phyloP scores from a whole-genome alignment of 176 grass and related monocot genomes.

The Saccharum officinarum region DNA sequence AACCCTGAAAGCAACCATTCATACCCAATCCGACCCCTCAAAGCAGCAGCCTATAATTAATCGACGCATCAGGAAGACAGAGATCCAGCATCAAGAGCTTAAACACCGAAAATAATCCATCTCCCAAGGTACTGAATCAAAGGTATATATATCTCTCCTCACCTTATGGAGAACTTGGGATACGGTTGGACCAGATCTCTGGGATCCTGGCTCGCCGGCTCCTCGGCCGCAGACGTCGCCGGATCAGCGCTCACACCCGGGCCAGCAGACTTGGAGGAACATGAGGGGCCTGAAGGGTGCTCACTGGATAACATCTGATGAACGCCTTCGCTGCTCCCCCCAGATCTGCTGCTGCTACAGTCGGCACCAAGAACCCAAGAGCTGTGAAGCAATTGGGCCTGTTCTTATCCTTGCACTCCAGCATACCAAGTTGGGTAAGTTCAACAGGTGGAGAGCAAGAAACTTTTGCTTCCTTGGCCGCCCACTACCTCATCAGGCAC shows the following conservation, averaged over 20 bases:
- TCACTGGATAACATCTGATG: slow-evolving; percentile 94
- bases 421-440: slow-evolving; percentile 60
- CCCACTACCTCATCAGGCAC: slow-evolving; percentile 39
- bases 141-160: slow-evolving; percentile 31
- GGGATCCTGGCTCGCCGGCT: slow-evolving; percentile 36
- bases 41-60: slow-evolving; percentile 47
- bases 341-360: slow-evolving; percentile 48
- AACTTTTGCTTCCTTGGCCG: slow-evolving; percentile 23
- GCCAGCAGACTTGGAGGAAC: slow-evolving; percentile 60
- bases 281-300: slow-evolving; percentile 62
- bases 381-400: slow-evolving; percentile 73
- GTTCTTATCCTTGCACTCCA: slow-evolving; percentile 79
- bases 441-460: slow-evolving; percentile 53
- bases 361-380: slow-evolving; percentile 67
- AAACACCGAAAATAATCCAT: slow-evolving; percentile 41
- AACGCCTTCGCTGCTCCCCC: slow-evolving; percentile 55
- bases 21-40: slow-evolving; percentile 42
- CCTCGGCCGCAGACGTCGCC: slow-evolving; percentile 23
- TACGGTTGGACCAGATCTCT: slow-evolving; percentile 56
- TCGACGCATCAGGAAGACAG: slow-evolving; percentile 22
- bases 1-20: slow-evolving; percentile 52
- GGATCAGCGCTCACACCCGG: slow-evolving; percentile 46
- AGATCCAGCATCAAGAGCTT: slow-evolving; percentile 41
- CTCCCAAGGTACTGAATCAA: slow-evolving; percentile 22
- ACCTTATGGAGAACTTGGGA: slow-evolving; percentile 95